Base-by-base conservation (phyloP, 352 stramenopile species). In the Bremia lactucae region DNA sequence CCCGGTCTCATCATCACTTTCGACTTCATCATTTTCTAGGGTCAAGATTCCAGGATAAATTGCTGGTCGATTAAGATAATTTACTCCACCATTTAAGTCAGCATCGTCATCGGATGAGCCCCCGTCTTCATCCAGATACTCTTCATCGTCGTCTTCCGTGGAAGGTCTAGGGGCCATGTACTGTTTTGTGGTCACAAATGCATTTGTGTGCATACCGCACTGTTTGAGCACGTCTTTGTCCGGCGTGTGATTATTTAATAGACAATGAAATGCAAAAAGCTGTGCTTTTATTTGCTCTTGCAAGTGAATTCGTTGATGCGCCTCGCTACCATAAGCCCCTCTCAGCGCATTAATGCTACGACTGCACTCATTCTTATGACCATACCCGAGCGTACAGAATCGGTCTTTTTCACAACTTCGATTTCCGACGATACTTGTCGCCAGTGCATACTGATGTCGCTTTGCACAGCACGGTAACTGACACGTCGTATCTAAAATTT, bases 241-340 rank as follows among this genome's bases (percentile, higher is more conserved):
- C 0, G 82, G 82, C 3, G 75, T 78, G 36, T 94, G 79, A 49
- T 92, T 89, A 58, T 94, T 90, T 36, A 92, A 29, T 21, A 94
- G 54, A 41, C 77, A 91, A 56, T 91, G 79, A 36, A 94, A 92
- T 1, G 82, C 82, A 23, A 89, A 94, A 3, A 94, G 51, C 44
- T 94, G 82, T 16, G 79, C 79, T 42, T 90, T 90, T 18, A 94
- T 67, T 48, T 94, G 82, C 43, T 92, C 79, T 19, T 83, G 62
- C 76, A 91, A 89, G 8, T 80, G 67, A 28, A 88, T 53, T 11
- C 72, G 60, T 14, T 72, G 63, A 36, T 86, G 90, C 6, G 65
- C 68, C 2, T 48, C 52, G 16, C 63, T 89, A 10, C 81, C 81
- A 34, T 90, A 90, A 0, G 62, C 50, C 18, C 78, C 77, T 46